phyloP scores from a whole-genome alignment of 768 basidiomycete species.

The Russula sp. region DNA sequence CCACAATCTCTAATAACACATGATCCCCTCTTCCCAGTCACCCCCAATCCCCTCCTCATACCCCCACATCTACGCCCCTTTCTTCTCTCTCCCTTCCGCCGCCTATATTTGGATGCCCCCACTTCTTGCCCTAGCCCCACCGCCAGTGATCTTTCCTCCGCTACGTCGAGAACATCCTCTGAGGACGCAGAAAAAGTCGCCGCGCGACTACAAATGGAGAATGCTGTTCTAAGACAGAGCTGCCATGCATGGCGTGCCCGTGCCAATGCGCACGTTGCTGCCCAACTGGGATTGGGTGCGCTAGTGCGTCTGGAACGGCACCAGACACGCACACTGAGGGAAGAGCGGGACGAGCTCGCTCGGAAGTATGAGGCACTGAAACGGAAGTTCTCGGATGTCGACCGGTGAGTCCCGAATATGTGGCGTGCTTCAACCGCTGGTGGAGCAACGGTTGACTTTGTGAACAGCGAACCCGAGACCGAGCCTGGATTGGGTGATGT shows the following conservation, averaged over 20 bases:
- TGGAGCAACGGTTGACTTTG: background rate
- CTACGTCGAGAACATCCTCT: background rate
- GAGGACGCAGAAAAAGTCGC: conserved; percentile 4
- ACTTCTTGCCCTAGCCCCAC: background rate
- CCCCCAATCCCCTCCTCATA: conserved; percentile 12
- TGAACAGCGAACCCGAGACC: background rate
- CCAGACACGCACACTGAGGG: conserved; percentile 1
- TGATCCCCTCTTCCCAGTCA: background rate
- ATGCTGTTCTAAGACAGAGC: conserved; percentile 10
- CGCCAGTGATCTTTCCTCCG: background rate
- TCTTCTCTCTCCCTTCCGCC: conserved; percentile 20
- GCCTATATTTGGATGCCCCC: conserved; percentile 16
- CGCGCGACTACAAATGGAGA: conserved; percentile 18
- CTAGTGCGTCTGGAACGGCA: conserved; percentile 7
- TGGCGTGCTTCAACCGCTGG: background rate
- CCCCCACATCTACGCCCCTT: conserved; percentile 20
- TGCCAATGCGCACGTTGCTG: conserved; percentile 15
- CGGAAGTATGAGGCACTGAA: conserved; percentile 18
- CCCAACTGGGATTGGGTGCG: conserved; percentile 2
- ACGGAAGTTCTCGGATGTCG: conserved; percentile 21
- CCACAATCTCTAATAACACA: background rate
- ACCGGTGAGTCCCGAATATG: conserved; percentile 16
- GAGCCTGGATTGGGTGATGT: background rate
- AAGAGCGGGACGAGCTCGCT: conserved; percentile 17
- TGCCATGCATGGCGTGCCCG: conserved; percentile 20